A percentile compares a stretch with the other conserved stretches of the same genome.
Evolutionary conservation across 345 rosid species (phyloP).

Genomic region (Salix viminalis): DNA sequence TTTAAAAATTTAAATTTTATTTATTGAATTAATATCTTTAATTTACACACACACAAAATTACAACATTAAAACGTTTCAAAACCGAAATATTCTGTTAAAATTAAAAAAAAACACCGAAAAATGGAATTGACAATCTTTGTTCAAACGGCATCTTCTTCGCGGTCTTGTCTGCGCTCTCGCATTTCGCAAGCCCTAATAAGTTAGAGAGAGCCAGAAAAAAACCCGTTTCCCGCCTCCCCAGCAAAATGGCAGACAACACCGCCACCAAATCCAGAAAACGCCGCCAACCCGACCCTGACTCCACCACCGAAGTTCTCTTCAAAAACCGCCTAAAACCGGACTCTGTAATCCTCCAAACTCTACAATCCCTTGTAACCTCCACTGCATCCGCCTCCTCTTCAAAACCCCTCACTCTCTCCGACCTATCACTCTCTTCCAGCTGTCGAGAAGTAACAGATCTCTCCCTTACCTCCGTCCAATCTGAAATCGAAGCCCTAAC

Average conservation of each 20-base stretch:
- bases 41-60: no score
- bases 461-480: slow-evolving; percentile 77
- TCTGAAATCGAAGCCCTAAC: slow-evolving; percentile 64
- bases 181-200: background rate
- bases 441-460: slow-evolving; percentile 88
- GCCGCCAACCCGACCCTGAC: slow-evolving; percentile 54
- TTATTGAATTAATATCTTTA: no score
- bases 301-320: slow-evolving; percentile 57
- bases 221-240: slow-evolving; percentile 3
- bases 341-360: slow-evolving; percentile 48
- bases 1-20: no score
- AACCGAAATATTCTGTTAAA: no score
- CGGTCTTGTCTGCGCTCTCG: background rate
- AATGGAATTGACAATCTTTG: no score
- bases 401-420: slow-evolving; percentile 66
- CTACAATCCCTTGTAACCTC: slow-evolving; percentile 39
- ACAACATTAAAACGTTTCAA: no score
- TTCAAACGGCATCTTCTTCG: background rate
- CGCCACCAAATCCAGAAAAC: slow-evolving; percentile 44
- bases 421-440: slow-evolving; percentile 68
- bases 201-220: background rate
- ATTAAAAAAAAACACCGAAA: no score
- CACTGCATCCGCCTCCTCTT: slow-evolving; percentile 35
- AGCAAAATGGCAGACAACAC: slow-evolving; percentile 10
- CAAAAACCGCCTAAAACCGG: slow-evolving; percentile 59